Conservation (phyloP, 345 rosid genomes). For the Draba incana region DNA sequence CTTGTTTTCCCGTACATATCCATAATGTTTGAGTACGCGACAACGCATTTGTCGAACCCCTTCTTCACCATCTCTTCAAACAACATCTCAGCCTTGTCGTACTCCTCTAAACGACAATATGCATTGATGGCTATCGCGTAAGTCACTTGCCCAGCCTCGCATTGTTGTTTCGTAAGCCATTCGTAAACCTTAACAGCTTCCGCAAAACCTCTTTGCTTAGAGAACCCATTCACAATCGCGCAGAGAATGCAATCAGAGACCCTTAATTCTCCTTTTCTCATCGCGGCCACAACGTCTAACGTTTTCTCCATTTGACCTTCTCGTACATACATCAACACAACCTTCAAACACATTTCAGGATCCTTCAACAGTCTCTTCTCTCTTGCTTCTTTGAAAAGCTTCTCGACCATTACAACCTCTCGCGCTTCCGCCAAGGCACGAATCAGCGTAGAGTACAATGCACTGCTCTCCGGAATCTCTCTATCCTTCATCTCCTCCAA, state of each 20-base stretch:
- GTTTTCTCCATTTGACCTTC: slow-evolving; percentile 66
- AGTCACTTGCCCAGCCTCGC: slow-evolving; percentile 87
- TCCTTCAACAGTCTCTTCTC: slow-evolving; percentile 58
- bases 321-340: slow-evolving; percentile 70
- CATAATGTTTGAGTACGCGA: slow-evolving; percentile 78
- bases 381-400: slow-evolving; percentile 66
- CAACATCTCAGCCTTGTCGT: slow-evolving; percentile 61
- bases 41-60: slow-evolving; percentile 75
- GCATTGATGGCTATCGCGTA: slow-evolving; percentile 74
- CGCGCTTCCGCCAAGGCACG: slow-evolving; percentile 52
- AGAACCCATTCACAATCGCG: slow-evolving; percentile 71
- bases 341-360: slow-evolving; percentile 71
- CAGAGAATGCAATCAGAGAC: slow-evolving; percentile 79
- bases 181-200: slow-evolving; percentile 60
- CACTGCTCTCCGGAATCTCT: slow-evolving; percentile 50
- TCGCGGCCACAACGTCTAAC: slow-evolving; percentile 54
- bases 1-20: slow-evolving; percentile 78
- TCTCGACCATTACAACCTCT: slow-evolving; percentile 50
- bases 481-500: slow-evolving; percentile 59
- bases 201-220: slow-evolving; percentile 60
- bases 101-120: slow-evolving; percentile 58
- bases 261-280: slow-evolving; percentile 52
- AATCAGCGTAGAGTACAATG: slow-evolving; percentile 60
- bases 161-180: slow-evolving; percentile 52
- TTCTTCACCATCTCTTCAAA: slow-evolving; percentile 70